phyloP scores from a whole-genome alignment of 148 eudicot species.

The Rhododendron simsii region DNA sequence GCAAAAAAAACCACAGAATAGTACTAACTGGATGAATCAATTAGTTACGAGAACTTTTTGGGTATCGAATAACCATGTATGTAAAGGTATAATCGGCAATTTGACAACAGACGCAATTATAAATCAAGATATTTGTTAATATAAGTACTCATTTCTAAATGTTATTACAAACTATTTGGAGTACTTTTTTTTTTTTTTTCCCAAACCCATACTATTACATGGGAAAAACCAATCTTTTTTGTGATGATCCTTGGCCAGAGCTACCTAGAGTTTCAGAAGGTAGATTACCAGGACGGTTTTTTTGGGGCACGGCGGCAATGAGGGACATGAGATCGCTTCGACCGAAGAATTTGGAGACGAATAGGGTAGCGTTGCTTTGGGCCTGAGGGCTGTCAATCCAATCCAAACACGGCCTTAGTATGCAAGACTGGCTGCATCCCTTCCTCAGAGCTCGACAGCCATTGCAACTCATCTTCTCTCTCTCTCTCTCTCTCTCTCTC shows the following conservation, averaged over 20 bases:
- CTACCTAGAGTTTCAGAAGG: neutral
- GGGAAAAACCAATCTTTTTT: no score
- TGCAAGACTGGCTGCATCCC: slow-evolving; percentile 67
- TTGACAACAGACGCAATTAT: no score
- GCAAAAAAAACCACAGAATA: neutral
- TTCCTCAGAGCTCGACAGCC: slow-evolving; percentile 68
- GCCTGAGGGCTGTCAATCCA: slow-evolving; percentile 53
- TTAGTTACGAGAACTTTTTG: no score
- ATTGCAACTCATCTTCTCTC: slow-evolving; percentile 56
- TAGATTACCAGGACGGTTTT: neutral
- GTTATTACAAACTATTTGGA: no score
- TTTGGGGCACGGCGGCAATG: slow-evolving; percentile 54
- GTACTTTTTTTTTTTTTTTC: no score
- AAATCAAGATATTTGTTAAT: no score
- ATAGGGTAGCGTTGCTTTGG: slow-evolving; percentile 71
- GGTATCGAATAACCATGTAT: no score
- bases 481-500: neutral
- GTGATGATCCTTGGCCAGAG: neutral
- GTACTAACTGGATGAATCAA: no score
- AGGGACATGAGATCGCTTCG: slow-evolving; percentile 72
- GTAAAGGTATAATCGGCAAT: no score
- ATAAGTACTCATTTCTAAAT: no score
- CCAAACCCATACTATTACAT: no score
- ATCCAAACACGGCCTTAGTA: slow-evolving; percentile 49
- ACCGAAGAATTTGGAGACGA: slow-evolving; percentile 74